Evolutionary conservation across 73 alveolate genomes (phyloP), one percentile per base, ranked within the genome.

Genomic region (Breviolum minutum): DNA sequence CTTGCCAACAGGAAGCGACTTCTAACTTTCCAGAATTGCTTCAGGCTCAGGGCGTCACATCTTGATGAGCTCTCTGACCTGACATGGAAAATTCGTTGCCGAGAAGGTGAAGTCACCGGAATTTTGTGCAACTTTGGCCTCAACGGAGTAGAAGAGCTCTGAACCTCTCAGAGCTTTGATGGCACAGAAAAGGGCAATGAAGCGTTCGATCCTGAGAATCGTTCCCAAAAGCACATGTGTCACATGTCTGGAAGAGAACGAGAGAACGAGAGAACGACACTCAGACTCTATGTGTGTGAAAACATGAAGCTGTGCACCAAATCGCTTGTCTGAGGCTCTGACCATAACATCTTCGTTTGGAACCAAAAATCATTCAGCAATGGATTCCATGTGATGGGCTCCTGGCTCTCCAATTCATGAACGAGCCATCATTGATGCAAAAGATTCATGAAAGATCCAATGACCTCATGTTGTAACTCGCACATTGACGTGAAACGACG

Each of bases 81-180:
- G 90, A 66, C 40, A 9, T 3, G 54, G 54, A 40, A 40, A 40
- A 40, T 40, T 40, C 27, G 82, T 71, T 26, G 24, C n/a, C 26
- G 82, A 40, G 54, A 40, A 40, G 54, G 54, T 22, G 14, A 29
- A 26, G 61, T 32, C 87, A 77, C 87, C 54, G 13, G 29, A 77
- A n/a, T n/a, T n/a, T n/a, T n/a, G n/a, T n/a, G 54, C 54, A 3
- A 6, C 16, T 30, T 22, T 64, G 11, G 97, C 97, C 97, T 90
- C 97, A 29, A 90, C 97, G 20, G 97, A 90, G 88, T 71, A 90
- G 97, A 90, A 90, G 76, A 90, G 97, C 88, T 90, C 97, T 13
- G 88, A 71, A 66, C 97, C 97, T 76, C 60, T 90, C 63, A 90
- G 97, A 61, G 97, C 97, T 61, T 90, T 90, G 87, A 90, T 79